Evolutionary conservation across 805 yeast genomes (phyloP), one percentile per base, ranked within the genome.

Genomic region (Pichia cabralensis): DNA sequence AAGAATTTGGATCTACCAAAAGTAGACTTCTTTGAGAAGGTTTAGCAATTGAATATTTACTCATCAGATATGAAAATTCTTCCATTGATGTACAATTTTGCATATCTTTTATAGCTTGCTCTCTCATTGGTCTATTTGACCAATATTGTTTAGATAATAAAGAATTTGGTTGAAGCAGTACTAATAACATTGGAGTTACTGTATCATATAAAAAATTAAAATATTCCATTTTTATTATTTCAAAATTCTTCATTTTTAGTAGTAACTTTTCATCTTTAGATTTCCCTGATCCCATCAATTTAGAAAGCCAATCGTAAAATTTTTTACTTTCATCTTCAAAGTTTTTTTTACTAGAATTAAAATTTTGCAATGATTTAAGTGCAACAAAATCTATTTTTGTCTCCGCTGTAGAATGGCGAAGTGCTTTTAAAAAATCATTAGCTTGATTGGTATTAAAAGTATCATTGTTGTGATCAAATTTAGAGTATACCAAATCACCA

Each of bases 281-380:
- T 34, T 53, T 57, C 1, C 61, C 61, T 1, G 61, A 56, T 26
- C 55, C 43, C 28, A 58, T 39, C 23, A 53, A 43, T 36, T 55
- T 57, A 3, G 59, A 53, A 10, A 58, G 31, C 60, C 61, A 59
- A 12, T 57, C 60, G 35, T 59, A 59, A 39, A 48, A 59, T 25
- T 49, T 54, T 34, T 53, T 55, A 24, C 61, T 55, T 37, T 59
- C 64, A 16, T 59, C 64, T 38, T 58, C 64, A 35, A 59, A 59
- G 6, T 38, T 33, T 21, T 47, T 47, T 29, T 48, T 58, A 14
- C 39, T 45, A 6, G 47, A 13, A 14, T 22, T 29, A 6, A 39
- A 33, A n/a, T 24, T 31, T 10, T 35, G 36, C 18, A 38, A 19
- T 1, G 29, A 18, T 15, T 33, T 28, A 5, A 35, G 13, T 5